Base-by-base conservation (phyloP, 345 rosid species). In the Lumnitzera racemosa region DNA sequence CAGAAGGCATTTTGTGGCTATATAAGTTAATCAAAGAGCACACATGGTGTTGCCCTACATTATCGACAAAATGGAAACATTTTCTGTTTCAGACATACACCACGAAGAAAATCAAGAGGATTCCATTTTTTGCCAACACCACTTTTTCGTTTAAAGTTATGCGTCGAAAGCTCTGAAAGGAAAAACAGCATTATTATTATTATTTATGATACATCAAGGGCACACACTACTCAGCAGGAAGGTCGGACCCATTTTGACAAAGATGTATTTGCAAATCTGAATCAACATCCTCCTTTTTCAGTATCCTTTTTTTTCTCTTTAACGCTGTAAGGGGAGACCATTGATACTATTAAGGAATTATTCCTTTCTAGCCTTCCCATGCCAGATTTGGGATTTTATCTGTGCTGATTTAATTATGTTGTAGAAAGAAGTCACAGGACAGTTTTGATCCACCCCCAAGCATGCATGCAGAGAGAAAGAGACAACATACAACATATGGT, bases 221-320 rank as follows among this genome's bases (percentile, higher is more conserved):
- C 70, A 65, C 54, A 17, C 48, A 53, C 61, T 51, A 47, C 43
- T 7, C 43, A 29, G 36, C 12, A 24, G 59, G 57, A 27, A 5
- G 13, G 23, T 52, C 57, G 79, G 79, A 70, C 79, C 79, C 75
- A 70, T 63, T 20, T 14, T 47, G 51, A 8, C 71, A 51, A 57
- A 68, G 36, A 57, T 76, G 75, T 66, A 74, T 64, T 20, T 20
- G 25, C 51, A 57, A 65, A 14, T 57, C 65, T 70, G 61, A 20
- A 67, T 54, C 68, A 59, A 29, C 27, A 50, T 47, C 65, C 63
- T 57, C 54, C 76, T 76, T 80, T 20, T 73, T 66, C 69, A 74
- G 69, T 61, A 78, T 68, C 74, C 66, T 65, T 65, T 63, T 65
- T 65, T 63, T 55, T 58, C 76, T 48, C 60, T 66, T 71, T 68